A percentile compares a stretch with the other conserved stretches of the same genome.
Evolutionary conservation across 192 early-diverging fungal genomes (phyloP).

Genomic region (Coemansia sp.): DNA sequence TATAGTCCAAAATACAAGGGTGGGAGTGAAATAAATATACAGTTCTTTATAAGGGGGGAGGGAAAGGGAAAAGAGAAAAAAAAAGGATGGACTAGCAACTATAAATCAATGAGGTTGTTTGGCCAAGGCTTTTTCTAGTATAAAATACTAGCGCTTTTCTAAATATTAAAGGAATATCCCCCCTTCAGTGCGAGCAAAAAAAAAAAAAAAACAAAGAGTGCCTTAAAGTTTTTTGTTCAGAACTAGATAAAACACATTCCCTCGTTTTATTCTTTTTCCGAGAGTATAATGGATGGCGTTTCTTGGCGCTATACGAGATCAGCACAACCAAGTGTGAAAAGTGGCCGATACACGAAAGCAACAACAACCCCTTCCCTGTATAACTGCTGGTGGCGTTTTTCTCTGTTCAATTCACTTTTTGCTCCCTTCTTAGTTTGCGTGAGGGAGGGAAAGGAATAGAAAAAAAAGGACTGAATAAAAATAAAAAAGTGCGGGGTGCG

Average conservation of each 20-base stretch:
- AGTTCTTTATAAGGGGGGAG: too few relatives aligned
- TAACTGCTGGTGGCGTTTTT: neutral
- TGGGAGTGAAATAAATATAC: too few relatives aligned
- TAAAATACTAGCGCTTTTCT: too few relatives aligned
- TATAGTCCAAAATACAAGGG: too few relatives aligned
- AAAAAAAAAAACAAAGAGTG: constrained; percentile 2
- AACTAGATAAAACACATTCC: neutral
- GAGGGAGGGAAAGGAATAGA: too few relatives aligned
- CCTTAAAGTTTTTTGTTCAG: neutral
- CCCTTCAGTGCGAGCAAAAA: too few relatives aligned
- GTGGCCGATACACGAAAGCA: neutral
- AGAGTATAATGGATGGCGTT: constrained; percentile 8
- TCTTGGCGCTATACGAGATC: neutral
- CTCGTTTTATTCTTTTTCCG: neutral
- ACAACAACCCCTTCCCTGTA: too few relatives aligned
- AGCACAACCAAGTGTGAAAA: neutral
- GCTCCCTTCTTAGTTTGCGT: neutral
- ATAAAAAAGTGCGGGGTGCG: neutral
- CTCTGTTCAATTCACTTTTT: neutral
- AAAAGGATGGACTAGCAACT: too few relatives aligned
- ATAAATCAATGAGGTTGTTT: too few relatives aligned
- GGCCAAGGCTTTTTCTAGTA: too few relatives aligned
- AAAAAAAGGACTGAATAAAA: neutral
- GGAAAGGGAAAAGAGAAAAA: too few relatives aligned
- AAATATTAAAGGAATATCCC: too few relatives aligned